Evolutionary conservation across 257 asterid genomes (phyloP), one percentile per base, ranked within the genome.

Genomic region (Solanum clarkiae): DNA sequence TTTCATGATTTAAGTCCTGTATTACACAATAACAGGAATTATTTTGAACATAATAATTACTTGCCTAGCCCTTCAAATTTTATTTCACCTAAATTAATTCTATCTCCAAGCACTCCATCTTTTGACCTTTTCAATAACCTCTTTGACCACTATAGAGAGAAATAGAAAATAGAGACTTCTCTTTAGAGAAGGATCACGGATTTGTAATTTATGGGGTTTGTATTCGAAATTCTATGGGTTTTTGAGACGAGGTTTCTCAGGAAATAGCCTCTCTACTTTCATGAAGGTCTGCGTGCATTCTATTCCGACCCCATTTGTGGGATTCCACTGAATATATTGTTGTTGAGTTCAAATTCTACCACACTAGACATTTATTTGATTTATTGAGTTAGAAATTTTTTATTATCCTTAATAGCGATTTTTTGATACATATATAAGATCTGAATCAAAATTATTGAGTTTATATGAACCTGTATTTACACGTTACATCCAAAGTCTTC

Each of bases 1-100:
- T 90, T 92, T 66, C 87, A 85, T n/a, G 96, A 96, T 86, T 88
- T 96, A 68, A 96, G 98, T 89, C 98, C 98, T 1, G 88, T 89
- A 15, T 87, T 94, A 18, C 93, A 91, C 15, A 88, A 91, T 81
- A 91, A 87, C 86, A 86, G 88, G 49, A 88, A 86, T 84, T 85
- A 90, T 84, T 57, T 85, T 47, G 96, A 92, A 12, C 86, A 82
- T 14, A 90, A 59, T 85, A 90, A 82, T 85, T 91, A 86, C 72
- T 24, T 91, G 24, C 94, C 90, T 2, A 95, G 96, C 68, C 93
- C 98, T 65, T 92, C 96, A 47, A 63, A 60, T 82, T 93, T 93
- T 59, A 54, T 91, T 63, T 94, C 99, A 4, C 98, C 99, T 6
- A 88, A 88, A 59, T 82, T 90, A 53, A 92, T 92, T 45, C 15